phyloP scores from a whole-genome alignment of 805 yeast species.

The Cyberlindnera veronae region DNA sequence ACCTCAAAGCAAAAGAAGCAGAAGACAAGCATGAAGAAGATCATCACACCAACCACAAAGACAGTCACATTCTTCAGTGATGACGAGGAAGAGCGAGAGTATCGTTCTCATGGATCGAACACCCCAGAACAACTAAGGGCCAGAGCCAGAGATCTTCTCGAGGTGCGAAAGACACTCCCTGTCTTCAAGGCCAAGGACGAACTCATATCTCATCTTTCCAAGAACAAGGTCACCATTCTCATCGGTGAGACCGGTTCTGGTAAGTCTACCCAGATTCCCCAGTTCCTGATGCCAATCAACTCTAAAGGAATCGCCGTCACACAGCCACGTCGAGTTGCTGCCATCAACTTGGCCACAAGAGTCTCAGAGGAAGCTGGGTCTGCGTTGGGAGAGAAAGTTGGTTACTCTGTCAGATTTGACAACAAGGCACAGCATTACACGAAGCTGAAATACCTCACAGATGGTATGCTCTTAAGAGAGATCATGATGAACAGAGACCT shows the following conservation, averaged over 20 bases:
- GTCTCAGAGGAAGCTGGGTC: slow-evolving; percentile 88
- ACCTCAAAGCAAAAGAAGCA: slow-evolving; percentile 8
- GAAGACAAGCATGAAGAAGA: slow-evolving; percentile 10
- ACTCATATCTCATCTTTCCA: slow-evolving; percentile 50
- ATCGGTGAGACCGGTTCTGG: slow-evolving; percentile 99
- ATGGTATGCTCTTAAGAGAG: slow-evolving; percentile 96
- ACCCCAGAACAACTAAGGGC: slow-evolving; percentile 31
- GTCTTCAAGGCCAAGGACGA: slow-evolving; percentile 68
- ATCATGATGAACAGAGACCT: slow-evolving; percentile 70
- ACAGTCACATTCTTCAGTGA: slow-evolving; percentile 36
- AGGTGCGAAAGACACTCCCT: slow-evolving; percentile 61
- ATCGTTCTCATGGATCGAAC: slow-evolving; percentile 5
- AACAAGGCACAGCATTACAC: slow-evolving; percentile 60
- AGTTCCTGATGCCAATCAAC: slow-evolving; percentile 59
- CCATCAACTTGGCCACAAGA: slow-evolving; percentile 87
- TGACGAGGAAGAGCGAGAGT: slow-evolving; percentile 32
- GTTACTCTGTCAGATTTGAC: slow-evolving; percentile 91
- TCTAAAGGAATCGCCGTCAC: slow-evolving; percentile 78
- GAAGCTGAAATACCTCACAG: slow-evolving; percentile 81
- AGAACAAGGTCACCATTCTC: slow-evolving; percentile 68
- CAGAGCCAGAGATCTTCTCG: slow-evolving; percentile 42
- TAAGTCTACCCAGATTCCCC: slow-evolving; percentile 96
- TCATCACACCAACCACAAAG: slow-evolving; percentile 18
- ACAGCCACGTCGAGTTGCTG: slow-evolving; percentile 97
- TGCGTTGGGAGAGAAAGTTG: slow-evolving; percentile 74